Evolutionary conservation across 176 grass and related monocot genomes (phyloP).

Genomic region (Bonia amplexicaulis): DNA sequence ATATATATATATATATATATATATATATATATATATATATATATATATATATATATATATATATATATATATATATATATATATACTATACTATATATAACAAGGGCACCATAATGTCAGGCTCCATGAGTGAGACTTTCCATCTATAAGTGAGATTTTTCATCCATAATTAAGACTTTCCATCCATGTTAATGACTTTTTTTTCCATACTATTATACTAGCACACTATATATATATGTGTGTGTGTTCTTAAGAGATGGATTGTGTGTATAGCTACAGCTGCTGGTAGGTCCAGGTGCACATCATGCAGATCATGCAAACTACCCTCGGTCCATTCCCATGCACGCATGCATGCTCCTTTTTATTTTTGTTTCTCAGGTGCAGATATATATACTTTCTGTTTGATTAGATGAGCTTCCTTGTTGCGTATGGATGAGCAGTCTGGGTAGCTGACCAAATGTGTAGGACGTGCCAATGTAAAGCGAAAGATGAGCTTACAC

Average conservation of each 20-base stretch:
- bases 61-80: too few species aligned
- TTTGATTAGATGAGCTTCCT: constrained; percentile 45
- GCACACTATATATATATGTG: too few species aligned
- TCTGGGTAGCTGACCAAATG: constrained; percentile 52
- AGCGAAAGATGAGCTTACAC: constrained; percentile 56
- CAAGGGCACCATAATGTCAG: too few species aligned
- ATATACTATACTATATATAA: too few species aligned
- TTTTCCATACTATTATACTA: too few species aligned
- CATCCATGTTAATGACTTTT: too few species aligned
- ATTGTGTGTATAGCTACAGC: neutral
- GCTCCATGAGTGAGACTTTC: too few species aligned
- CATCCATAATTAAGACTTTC: too few species aligned
- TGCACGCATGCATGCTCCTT: constrained; percentile 20
- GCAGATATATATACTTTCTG: constrained; percentile 31
- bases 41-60: too few species aligned
- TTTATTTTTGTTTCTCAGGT: neutral
- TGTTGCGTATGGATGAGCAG: constrained; percentile 23
- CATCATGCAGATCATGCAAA: constrained; percentile 31
- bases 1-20: too few species aligned
- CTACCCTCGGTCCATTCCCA: constrained; percentile 20
- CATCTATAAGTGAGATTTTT: too few species aligned
- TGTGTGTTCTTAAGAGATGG: neutral
- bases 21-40: too few species aligned
- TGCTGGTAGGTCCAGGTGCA: constrained; percentile 33
- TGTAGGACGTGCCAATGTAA: constrained; percentile 30